phyloP scores from a whole-genome alignment of 129 eudicot genomes.

The Lonicera japonica region DNA sequence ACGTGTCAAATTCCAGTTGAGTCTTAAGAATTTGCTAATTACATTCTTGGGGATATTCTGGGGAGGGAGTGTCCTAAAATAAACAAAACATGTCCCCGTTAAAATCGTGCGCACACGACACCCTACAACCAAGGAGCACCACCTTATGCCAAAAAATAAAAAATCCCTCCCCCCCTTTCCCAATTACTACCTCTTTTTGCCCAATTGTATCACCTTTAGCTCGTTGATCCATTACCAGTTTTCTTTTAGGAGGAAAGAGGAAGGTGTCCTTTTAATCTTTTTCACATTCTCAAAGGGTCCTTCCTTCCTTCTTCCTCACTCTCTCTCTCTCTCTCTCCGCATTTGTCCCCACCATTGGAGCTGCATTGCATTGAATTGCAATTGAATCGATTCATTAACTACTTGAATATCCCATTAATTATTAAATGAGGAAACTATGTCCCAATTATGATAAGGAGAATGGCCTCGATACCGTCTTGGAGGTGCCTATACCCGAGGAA shows the following conservation, averaged over 20 bases:
- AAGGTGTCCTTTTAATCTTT: slow-evolving; percentile 4
- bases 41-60: no score
- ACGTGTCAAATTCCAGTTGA: no score
- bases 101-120: slow-evolving; percentile 8
- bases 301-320: slow-evolving; percentile 9
- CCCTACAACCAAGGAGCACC: slow-evolving; percentile 21
- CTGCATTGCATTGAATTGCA: no score
- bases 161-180: no score
- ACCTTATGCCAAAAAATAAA: neutral
- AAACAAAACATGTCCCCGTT: no score
- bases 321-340: neutral
- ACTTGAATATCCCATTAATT: slow-evolving; percentile 5
- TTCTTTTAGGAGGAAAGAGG: slow-evolving; percentile 17
- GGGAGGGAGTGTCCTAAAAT: no score
- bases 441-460: slow-evolving; percentile 55
- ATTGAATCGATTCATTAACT: no score
- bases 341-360: neutral
- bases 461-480: slow-evolving; percentile 72
- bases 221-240: neutral
- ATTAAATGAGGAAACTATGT: slow-evolving; percentile 52
- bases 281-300: slow-evolving; percentile 7
- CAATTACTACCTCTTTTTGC: neutral
- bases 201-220: neutral
- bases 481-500: slow-evolving; percentile 81
- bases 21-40: no score